phyloP scores from a whole-genome alignment of 2,329 filamentous ascomycete genomes.

The Fusarium sp. region DNA sequence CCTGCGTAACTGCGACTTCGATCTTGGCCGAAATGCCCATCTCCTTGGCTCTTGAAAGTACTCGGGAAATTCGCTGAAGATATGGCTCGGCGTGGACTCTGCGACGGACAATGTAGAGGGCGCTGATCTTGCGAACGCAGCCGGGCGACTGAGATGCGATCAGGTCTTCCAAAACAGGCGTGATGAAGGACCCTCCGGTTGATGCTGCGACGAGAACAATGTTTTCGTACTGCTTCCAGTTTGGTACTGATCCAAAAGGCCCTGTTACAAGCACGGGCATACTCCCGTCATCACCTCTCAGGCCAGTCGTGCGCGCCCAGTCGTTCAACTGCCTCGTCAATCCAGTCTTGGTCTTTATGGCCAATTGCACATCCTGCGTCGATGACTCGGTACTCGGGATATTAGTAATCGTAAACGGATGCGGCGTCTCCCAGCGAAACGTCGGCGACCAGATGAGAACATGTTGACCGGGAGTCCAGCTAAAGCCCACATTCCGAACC shows the following conservation, averaged over 20 bases:
- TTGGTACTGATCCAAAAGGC: slow-evolving; percentile 34
- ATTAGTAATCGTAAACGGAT: slow-evolving; percentile 43
- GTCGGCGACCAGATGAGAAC: slow-evolving; percentile 43
- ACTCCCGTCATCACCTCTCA: slow-evolving; percentile 21
- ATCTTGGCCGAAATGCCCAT: slow-evolving; percentile 39
- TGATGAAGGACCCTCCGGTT: slow-evolving; percentile 41
- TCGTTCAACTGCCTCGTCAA: slow-evolving; percentile 39
- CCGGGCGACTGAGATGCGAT: slow-evolving; percentile 34
- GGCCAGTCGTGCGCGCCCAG: slow-evolving; percentile 36
- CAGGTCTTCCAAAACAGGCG: slow-evolving; percentile 40
- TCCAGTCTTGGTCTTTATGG: slow-evolving; percentile 41
- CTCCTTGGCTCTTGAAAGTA: slow-evolving; percentile 36
- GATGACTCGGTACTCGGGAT: slow-evolving; percentile 15
- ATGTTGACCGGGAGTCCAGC: slow-evolving; percentile 44
- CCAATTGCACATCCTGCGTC: slow-evolving; percentile 36
- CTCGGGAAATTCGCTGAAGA: slow-evolving; percentile 25
- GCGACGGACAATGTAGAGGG: slow-evolving; percentile 37
- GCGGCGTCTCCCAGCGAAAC: slow-evolving; percentile 40
- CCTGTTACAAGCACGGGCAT: slow-evolving; percentile 40
- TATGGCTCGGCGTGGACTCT: slow-evolving; percentile 37
- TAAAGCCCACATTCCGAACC: slow-evolving; percentile 36
- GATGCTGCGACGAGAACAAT: slow-evolving; percentile 39
- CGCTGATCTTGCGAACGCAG: slow-evolving; percentile 38
- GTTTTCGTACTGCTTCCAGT: slow-evolving; percentile 45
- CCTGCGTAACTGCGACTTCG: slow-evolving; percentile 39